Evolutionary conservation across 2,329 filamentous ascomycete species (phyloP).

Genomic region (Neofusicoccum sp.): DNA sequence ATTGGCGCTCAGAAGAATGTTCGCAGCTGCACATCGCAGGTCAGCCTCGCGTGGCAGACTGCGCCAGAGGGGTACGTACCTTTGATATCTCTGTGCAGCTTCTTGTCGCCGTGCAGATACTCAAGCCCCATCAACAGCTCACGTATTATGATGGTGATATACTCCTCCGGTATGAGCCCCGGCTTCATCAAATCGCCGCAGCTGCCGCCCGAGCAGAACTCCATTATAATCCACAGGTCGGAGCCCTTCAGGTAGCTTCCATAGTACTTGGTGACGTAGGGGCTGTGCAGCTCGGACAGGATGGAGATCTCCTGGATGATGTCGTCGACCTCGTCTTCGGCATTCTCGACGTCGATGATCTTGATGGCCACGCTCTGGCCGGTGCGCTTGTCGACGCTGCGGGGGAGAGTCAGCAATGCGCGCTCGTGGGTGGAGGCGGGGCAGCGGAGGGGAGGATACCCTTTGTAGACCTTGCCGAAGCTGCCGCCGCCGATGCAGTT

Average conservation of each 20-base stretch:
- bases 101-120: slow-evolving; percentile 92
- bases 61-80: slow-evolving; percentile 51
- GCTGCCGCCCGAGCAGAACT: slow-evolving; percentile 95
- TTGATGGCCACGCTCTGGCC: slow-evolving; percentile 97
- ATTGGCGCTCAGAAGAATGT: slow-evolving; percentile 82
- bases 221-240: slow-evolving; percentile 99
- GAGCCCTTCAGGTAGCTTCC: slow-evolving; percentile 95
- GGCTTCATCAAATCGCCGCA: slow-evolving; percentile 96
- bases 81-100: slow-evolving; percentile 95
- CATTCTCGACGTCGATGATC: slow-evolving; percentile 97
- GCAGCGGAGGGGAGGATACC: slow-evolving; percentile 54
- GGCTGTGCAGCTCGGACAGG: slow-evolving; percentile 90
- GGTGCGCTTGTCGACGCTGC: slow-evolving; percentile 84
- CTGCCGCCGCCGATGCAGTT: slow-evolving; percentile 73
- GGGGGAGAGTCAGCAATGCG: slow-evolving; percentile 2
- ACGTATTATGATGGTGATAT: slow-evolving; percentile 91
- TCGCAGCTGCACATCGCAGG: slow-evolving; percentile 64
- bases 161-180: slow-evolving; percentile 85
- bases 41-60: background rate
- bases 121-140: slow-evolving; percentile 88
- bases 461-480: slow-evolving; percentile 98
- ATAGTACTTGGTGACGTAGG: slow-evolving; percentile 96
- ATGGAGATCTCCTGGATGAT: slow-evolving; percentile 99
- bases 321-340: slow-evolving; percentile 98
- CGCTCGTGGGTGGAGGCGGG: slow-evolving; percentile 17